phyloP scores from a whole-genome alignment of 2,329 filamentous ascomycete species.

The Atkinsonella texensis region DNA sequence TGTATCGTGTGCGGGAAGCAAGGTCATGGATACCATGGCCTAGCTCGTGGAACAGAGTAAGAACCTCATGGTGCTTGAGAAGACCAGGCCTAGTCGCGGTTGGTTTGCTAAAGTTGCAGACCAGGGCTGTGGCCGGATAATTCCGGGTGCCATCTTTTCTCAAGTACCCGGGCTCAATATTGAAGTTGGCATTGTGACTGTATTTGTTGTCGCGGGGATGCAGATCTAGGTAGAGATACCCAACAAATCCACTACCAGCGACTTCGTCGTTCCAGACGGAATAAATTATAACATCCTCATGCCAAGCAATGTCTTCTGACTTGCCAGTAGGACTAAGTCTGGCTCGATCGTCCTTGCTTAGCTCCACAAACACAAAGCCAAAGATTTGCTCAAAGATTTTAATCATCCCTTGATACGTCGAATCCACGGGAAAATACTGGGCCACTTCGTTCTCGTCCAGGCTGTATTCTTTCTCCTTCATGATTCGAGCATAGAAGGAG shows the following conservation, averaged over 20 bases:
- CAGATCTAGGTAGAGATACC: conserved; percentile 73
- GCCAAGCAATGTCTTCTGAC: conserved; percentile 65
- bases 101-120: conserved; percentile 79
- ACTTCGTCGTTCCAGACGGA: conserved; percentile 69
- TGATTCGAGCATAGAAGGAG: conserved; percentile 66
- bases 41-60: conserved; percentile 71
- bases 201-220: conserved; percentile 75
- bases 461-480: conserved; percentile 69
- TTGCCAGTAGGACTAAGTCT: conserved; percentile 54
- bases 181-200: conserved; percentile 77
- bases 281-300: conserved; percentile 72
- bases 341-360: conserved; percentile 53
- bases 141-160: conserved; percentile 55
- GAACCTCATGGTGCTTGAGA: conserved; percentile 72
- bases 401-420: conserved; percentile 66
- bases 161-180: conserved; percentile 60
- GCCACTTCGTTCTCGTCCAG: conserved; percentile 71
- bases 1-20: conserved; percentile 48
- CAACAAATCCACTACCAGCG: conserved; percentile 61
- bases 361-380: conserved; percentile 65
- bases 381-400: conserved; percentile 76
- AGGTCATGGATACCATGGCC: conserved; percentile 62
- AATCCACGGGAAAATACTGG: conserved; percentile 70
- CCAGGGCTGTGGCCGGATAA: conserved; percentile 67
- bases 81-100: conserved; percentile 64